Evolutionary conservation across 2,329 filamentous ascomycete genomes (phyloP), one percentile per base, ranked within the genome.

Genomic region (Davidsoniella virescens): DNA sequence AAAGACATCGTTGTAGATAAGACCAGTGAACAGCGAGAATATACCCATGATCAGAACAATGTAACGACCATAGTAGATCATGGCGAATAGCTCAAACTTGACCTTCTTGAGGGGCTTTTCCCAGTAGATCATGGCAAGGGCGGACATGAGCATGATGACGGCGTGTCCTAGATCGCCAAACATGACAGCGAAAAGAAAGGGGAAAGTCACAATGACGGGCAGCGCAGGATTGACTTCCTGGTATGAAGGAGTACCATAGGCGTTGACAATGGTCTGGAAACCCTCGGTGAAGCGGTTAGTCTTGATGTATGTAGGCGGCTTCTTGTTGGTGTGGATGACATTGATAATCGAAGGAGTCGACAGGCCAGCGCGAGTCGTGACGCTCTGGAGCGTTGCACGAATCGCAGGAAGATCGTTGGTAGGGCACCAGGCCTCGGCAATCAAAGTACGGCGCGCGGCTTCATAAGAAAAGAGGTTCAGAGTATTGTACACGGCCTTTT

Each of bases 151-250:
- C 84, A 98, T 94, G 64, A 98, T 84, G 56, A 82, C 65, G 57
- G 90, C 92, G 62, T 98, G 92, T 47, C 92, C 93, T 53, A 94
- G 82, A 66, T 98, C 92, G 71, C 92, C 93, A 63, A 98, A 98
- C 92, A 98, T 98, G 76, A 98, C 92, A 46, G 92, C 92, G 63
- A 98, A 98, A 55, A 98, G 73, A 72, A 98, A 98, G n/a, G 93
- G 92, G 67, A 98, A 98, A 5, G 92, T 98, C 56, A 98, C 82
- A 57, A 96, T 87, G 47, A 94, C 92, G 37, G 90, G 90, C 18
- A 98, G 75, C 55, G 87, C 90, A 52, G 92, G 92, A 67, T 98
- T 98, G 64, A 95, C 84, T 68, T 98, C 92, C 58, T 84, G 84
- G 67, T 98, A 98, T 57, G 94, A 96, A 54, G 92, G 85, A 40